phyloP scores from a whole-genome alignment of 148 eudicot species.

The Vaccinium vitisidaea region DNA sequence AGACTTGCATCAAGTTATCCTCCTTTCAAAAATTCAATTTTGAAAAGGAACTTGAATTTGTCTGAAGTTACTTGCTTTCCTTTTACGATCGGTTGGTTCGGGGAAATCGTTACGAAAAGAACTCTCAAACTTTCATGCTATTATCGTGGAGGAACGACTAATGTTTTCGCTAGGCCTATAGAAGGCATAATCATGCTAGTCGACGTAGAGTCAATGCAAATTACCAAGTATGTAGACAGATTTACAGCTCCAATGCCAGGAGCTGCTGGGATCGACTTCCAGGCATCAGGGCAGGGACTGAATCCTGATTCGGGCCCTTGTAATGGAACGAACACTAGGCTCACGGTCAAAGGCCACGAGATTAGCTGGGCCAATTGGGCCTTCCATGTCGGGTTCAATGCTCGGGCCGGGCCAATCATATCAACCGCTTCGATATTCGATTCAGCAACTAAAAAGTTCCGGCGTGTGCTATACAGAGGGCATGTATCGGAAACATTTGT shows the following conservation, averaged over 20 bases:
- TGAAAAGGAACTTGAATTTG: slow-evolving; percentile 51
- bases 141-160: slow-evolving; percentile 64
- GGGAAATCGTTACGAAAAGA: slow-evolving; percentile 50
- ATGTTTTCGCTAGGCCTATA: slow-evolving; percentile 72
- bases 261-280: slow-evolving; percentile 60
- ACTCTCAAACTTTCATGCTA: slow-evolving; percentile 56
- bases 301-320: slow-evolving; percentile 20
- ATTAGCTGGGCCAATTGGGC: slow-evolving; percentile 76
- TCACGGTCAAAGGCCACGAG: slow-evolving; percentile 39
- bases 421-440: slow-evolving; percentile 69
- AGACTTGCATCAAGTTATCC: slow-evolving; percentile 36
- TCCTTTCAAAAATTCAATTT: slow-evolving; percentile 46
- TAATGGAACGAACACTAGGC: slow-evolving; percentile 20
- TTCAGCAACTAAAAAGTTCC: slow-evolving; percentile 21
- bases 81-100: slow-evolving; percentile 72
- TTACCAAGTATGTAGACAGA: slow-evolving; percentile 39
- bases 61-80: slow-evolving; percentile 83
- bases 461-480: slow-evolving; percentile 75
- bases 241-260: slow-evolving; percentile 48
- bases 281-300: slow-evolving; percentile 21
- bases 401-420: slow-evolving; percentile 69
- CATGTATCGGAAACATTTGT: slow-evolving; percentile 86
- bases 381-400: slow-evolving; percentile 66
- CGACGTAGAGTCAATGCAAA: slow-evolving; percentile 48
- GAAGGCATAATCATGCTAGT: slow-evolving; percentile 55